Evolutionary conservation across 2,329 filamentous ascomycete genomes (phyloP).

Genomic region (Colletotrichum musae): DNA sequence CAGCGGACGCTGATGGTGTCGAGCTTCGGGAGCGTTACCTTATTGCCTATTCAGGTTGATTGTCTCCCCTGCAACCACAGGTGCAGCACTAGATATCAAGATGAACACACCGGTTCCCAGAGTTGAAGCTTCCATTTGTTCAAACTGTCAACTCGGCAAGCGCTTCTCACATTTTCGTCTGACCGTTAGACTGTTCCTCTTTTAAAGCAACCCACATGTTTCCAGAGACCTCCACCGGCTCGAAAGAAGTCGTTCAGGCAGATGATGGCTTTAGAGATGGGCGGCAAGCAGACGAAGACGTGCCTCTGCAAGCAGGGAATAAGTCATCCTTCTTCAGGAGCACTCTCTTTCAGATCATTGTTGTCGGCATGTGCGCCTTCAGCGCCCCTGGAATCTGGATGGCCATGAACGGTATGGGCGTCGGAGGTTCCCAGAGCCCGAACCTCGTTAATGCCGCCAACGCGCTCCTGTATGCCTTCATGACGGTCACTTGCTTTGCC

Average conservation of each 20-base stretch:
- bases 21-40: not conserved
- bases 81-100: too few relatives aligned
- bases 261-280: too few relatives aligned
- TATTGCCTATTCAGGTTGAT: not conserved
- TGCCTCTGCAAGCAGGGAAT: too few relatives aligned
- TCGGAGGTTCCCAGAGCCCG: slow-evolving; percentile 57
- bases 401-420: slow-evolving; percentile 57
- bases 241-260: too few relatives aligned
- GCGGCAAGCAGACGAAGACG: not conserved
- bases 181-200: too few relatives aligned
- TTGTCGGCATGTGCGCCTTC: slow-evolving; percentile 57
- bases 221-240: too few relatives aligned
- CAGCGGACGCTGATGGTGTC: not conserved
- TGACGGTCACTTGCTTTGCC: slow-evolving; percentile 59
- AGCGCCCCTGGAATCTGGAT: slow-evolving; percentile 59
- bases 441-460: slow-evolving; percentile 61
- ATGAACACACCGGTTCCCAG: too few relatives aligned
- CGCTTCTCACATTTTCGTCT: too few relatives aligned
- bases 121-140: too few relatives aligned
- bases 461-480: slow-evolving; percentile 60
- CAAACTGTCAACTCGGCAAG: too few relatives aligned
- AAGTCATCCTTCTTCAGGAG: slow-evolving; percentile 44
- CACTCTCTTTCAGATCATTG: slow-evolving; percentile 55
- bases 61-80: not conserved
- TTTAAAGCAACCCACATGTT: too few relatives aligned